Percentiles rank a stretch among this genome's conserved stretches.
These are phyloP conservation scores for Trichosanthes cucumerina DNA, from an alignment of 306 rosid genomes.

Conservation along the genomic window DNA sequence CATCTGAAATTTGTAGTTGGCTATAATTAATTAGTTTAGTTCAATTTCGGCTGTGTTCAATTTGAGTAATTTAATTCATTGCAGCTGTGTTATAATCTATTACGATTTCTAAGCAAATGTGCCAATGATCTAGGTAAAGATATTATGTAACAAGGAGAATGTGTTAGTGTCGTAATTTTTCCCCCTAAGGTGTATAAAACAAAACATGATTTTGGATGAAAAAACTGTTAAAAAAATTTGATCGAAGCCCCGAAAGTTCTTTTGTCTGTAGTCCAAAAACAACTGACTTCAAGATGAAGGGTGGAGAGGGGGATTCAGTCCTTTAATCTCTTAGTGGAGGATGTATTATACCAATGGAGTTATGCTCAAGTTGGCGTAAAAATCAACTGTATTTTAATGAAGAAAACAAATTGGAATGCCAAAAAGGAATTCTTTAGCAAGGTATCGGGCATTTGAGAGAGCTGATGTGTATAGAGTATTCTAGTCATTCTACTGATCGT, in stretches of 20 bases:
- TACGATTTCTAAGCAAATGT: not conserved
- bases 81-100: not conserved
- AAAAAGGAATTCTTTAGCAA: too few species aligned
- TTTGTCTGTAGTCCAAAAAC: not conserved
- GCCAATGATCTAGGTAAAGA: not conserved
- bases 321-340: too few species aligned
- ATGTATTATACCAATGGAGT: too few species aligned
- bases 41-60: not conserved
- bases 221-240: not conserved
- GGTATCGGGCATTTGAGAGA: too few species aligned
- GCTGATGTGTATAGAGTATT: not conserved
- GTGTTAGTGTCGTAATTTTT: not conserved
- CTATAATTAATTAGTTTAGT: constrained; percentile 4
- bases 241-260: not conserved
- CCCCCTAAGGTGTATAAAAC: not conserved
- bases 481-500: not conserved
- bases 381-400: too few species aligned
- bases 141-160: not conserved
- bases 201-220: not conserved
- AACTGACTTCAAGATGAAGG: too few species aligned
- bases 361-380: too few species aligned
- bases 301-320: too few species aligned
- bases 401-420: not conserved
- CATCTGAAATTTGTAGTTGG: constrained; percentile 2
- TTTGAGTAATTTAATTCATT: not conserved